Evolutionary conservation across 2,329 filamentous ascomycete genomes (phyloP), one percentile per base, ranked within the genome.

Genomic region (Akanthomyces dipterigenus): DNA sequence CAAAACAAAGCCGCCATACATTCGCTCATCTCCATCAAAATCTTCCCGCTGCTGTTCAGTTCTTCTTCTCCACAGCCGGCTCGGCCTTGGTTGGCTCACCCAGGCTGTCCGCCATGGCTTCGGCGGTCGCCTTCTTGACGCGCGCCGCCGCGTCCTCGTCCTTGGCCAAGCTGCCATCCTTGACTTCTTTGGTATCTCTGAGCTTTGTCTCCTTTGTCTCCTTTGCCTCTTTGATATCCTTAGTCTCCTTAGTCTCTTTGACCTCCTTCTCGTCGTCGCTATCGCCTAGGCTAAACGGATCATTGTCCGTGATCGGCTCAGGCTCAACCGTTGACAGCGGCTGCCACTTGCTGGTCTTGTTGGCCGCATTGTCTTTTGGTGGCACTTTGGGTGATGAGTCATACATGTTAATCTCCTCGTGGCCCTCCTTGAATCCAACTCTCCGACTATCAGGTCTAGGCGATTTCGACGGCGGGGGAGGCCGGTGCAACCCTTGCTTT

Each of bases 271-370:
- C 95, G 67, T 96, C 93, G 67, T 98, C 93, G 70, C 91, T 96
- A 68, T 98, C 93, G 5, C 95, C 95, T 16, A 99, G 82, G 70
- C 92, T 97, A 77, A 99, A 99, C 0, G 95, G 95, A 70, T 99
- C 95, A 68, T 96, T 93, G 67, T 98, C 92, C 14, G 84, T 82
- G 64, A 96, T 89, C 16, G 93, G 93, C 65, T 85, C 88, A 1
- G 93, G 91, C 55, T 96, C 65, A 16, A 97, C 86, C 0, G 88
- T 83, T 14, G 93, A 91, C 67, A 99, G 78, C 11, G 95, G 93
- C 75, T 99, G 93, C 95, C 95, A 99, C 78, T 99, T 99, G 82
- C 93, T 97, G 50, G 84, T 76, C 77, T 92, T 95, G 66, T 78
- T 38, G n/a, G 78, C 72, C 26, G 72, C 69, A 63, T 67, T 75